A percentile compares a stretch with the other conserved stretches of the same genome.
Conservation (phyloP, 2,329 filamentous ascomycete genomes). For the Phialophora expanda region DNA sequence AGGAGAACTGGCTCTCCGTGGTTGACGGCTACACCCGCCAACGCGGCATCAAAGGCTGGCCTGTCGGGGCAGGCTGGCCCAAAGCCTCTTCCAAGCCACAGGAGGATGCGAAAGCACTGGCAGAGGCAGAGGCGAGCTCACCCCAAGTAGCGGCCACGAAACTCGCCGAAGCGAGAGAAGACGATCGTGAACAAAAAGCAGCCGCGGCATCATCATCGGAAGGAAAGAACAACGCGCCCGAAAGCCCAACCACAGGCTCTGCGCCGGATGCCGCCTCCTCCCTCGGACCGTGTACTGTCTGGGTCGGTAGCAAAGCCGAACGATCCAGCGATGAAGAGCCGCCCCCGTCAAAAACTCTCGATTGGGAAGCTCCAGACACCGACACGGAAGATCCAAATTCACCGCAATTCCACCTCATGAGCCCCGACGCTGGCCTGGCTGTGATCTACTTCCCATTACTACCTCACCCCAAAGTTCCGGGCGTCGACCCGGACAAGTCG, state of each 20-base stretch:
- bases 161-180: conserved; percentile 62
- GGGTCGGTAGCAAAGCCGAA: conserved; percentile 86
- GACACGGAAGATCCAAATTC: conserved; percentile 48
- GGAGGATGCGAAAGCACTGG: conserved; percentile 68
- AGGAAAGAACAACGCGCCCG: conserved; percentile 41
- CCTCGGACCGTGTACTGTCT: conserved; percentile 89
- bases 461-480: conserved; percentile 74
- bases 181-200: conserved; percentile 42
- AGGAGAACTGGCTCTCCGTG: conserved; percentile 94
- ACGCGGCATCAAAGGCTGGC: conserved; percentile 91
- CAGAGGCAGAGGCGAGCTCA: conserved; percentile 67
- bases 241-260: conserved; percentile 53
- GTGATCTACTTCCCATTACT: conserved; percentile 91
- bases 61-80: conserved; percentile 92
- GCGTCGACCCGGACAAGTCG: conserved; percentile 79
- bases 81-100: conserved; percentile 63
- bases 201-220: conserved; percentile 25
- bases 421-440: conserved; percentile 80
- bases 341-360: conserved; percentile 58
- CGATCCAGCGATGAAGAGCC: conserved; percentile 62
- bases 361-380: conserved; percentile 56
- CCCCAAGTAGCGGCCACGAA: conserved; percentile 67
- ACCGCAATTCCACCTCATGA: conserved; percentile 66
- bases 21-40: conserved; percentile 91
- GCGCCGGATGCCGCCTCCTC: conserved; percentile 48